Conservation (phyloP, 1,139 yeast species). For the Magnusiomyces tetraspermus region DNA sequence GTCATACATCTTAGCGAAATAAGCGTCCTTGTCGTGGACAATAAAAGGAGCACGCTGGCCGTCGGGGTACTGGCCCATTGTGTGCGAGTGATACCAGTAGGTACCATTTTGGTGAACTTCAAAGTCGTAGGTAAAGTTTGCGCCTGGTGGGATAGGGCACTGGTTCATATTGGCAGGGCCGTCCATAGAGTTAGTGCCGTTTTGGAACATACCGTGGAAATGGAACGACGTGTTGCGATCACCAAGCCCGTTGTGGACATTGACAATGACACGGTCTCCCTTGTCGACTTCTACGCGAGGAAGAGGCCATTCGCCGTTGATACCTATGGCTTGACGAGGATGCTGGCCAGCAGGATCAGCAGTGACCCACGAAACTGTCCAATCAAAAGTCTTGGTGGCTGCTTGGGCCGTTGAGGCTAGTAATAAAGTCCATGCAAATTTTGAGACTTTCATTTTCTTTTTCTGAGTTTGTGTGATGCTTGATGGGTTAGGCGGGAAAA, state of each 20-base stretch:
- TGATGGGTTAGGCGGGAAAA: too few species aligned
- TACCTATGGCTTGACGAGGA: constrained; percentile 62
- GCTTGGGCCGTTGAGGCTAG: constrained; percentile 33
- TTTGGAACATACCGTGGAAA: constrained; percentile 87
- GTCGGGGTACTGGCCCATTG: constrained; percentile 78
- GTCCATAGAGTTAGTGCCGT: constrained; percentile 64
- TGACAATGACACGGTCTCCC: constrained; percentile 67
- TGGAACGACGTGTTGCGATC: constrained; percentile 65
- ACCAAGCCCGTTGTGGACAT: constrained; percentile 57
- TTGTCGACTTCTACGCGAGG: constrained; percentile 62
- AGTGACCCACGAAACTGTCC: constrained; percentile 61
- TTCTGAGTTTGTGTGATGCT: not conserved
- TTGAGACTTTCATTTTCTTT: not conserved
- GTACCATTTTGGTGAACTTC: constrained; percentile 82
- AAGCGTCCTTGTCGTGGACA: constrained; percentile 49
- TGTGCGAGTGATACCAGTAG: constrained; percentile 93
- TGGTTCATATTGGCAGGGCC: constrained; percentile 84
- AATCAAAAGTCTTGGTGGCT: constrained; percentile 56
- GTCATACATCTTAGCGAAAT: constrained; percentile 50
- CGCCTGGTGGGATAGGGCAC: constrained; percentile 77
- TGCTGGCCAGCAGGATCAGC: constrained; percentile 69
- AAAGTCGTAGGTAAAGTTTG: constrained; percentile 62
- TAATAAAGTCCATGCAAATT: not conserved
- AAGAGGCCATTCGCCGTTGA: constrained; percentile 79
- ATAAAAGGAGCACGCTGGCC: constrained; percentile 80